Evolutionary conservation across 306 rosid species (phyloP).

Genomic region (Ziziphus jujuba): DNA sequence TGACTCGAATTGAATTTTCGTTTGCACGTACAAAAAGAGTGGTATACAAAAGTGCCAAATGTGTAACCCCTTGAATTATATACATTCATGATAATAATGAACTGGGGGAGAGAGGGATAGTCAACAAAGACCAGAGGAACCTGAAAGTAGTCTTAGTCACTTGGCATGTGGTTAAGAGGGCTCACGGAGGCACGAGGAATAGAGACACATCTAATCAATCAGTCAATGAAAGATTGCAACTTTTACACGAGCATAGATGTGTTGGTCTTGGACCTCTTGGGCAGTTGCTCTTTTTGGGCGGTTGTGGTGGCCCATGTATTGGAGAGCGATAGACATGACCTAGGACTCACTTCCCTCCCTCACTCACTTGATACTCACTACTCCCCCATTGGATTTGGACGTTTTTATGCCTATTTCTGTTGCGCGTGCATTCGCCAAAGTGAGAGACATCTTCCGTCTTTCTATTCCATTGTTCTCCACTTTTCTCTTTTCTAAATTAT

Average conservation of each 20-base stretch:
- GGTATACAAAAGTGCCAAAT: too few species aligned
- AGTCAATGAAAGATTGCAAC: slow-evolving; percentile 20
- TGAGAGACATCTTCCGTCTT: slow-evolving; percentile 40
- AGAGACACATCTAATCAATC: slow-evolving; percentile 37
- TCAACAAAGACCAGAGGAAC: background rate
- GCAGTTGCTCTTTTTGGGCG: slow-evolving; percentile 37
- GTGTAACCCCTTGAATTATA: background rate
- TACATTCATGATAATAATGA: background rate
- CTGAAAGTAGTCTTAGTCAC: background rate
- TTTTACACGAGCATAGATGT: background rate
- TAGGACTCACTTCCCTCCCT: slow-evolving; percentile 15
- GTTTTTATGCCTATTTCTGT: slow-evolving; percentile 1
- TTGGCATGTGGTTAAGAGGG: background rate
- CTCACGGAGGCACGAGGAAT: background rate
- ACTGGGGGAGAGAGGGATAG: background rate
- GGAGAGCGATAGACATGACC: slow-evolving; percentile 24
- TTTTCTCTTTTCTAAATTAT: background rate
- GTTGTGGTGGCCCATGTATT: slow-evolving; percentile 31
- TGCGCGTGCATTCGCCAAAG: slow-evolving; percentile 32
- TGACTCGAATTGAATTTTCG: too few species aligned
- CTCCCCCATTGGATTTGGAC: slow-evolving; percentile 2
- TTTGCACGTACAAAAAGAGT: too few species aligned
- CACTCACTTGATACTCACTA: too few species aligned
- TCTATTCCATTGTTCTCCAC: slow-evolving; percentile 7
- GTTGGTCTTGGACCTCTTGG: background rate